Conservation (phyloP, 352 stramenopile species). For the Pythium guiyangense region DNA sequence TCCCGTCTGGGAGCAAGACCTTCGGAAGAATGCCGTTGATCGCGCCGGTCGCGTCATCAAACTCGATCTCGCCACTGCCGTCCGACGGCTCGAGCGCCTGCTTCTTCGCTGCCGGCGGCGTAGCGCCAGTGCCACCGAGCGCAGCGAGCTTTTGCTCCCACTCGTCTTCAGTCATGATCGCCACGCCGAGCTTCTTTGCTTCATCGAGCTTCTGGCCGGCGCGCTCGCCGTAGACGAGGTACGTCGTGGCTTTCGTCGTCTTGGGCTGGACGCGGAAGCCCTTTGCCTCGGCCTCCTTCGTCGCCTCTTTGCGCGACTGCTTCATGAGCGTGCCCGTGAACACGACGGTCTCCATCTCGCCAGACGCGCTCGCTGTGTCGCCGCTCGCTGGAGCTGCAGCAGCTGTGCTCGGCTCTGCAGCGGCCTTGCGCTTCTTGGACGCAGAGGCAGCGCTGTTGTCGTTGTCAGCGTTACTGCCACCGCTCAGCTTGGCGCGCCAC, state of each 20-base stretch:
- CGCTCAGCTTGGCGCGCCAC: constrained; percentile 27
- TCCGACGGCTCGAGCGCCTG: background rate
- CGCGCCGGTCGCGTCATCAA: constrained; percentile 37
- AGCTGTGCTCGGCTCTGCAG: background rate
- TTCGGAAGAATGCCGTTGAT: constrained; percentile 38
- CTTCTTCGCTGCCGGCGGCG: constrained; percentile 8
- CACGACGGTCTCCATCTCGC: constrained; percentile 16
- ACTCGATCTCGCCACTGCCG: constrained; percentile 17
- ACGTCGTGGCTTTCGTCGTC: constrained; percentile 26
- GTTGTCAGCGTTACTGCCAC: background rate
- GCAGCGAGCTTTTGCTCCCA: constrained; percentile 22
- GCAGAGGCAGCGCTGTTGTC: background rate
- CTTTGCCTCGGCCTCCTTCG: constrained; percentile 14
- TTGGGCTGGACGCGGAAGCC: constrained; percentile 22
- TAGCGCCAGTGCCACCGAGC: background rate
- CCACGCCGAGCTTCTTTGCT: constrained; percentile 22
- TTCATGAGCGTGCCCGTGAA: constrained; percentile 26
- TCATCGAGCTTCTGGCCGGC: constrained; percentile 26
- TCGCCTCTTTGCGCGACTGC: constrained; percentile 26
- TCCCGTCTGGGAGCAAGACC: constrained; percentile 29
- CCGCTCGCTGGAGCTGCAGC: background rate
- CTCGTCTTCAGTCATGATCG: constrained; percentile 26
- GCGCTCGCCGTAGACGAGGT: constrained; percentile 26
- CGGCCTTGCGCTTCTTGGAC: constrained; percentile 16
- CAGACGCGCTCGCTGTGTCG: no score